A percentile compares a stretch with the other conserved stretches of the same genome.
Conservation (phyloP, 192 early-diverging fungal genomes). For the Piromyces sp. region DNA sequence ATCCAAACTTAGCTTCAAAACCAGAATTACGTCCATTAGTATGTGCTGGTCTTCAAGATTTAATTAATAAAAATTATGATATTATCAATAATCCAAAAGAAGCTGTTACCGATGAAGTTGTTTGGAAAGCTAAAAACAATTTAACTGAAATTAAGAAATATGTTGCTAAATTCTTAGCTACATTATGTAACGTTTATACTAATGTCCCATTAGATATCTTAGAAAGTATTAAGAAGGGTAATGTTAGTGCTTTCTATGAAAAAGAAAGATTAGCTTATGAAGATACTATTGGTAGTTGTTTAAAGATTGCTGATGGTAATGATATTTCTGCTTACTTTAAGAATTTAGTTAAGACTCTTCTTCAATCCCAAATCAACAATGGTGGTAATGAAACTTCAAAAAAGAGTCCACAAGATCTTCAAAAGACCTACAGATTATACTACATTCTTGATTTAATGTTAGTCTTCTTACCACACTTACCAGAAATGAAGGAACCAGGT, state of each 20-base stretch:
- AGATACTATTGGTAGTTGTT: conserved; percentile 15
- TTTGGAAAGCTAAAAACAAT: conserved; percentile 3
- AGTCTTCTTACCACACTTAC: background rate
- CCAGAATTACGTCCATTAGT: conserved; percentile 61
- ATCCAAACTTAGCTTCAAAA: conserved; percentile 22
- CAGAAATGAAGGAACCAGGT: background rate
- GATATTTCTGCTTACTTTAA: conserved; percentile 25
- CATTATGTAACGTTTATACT: conserved; percentile 34
- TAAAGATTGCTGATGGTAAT: conserved; percentile 22
- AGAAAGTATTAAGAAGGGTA: conserved; percentile 16
- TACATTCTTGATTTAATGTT: background rate
- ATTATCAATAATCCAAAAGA: background rate
- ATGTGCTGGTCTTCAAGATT: conserved; percentile 48
- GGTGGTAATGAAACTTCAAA: background rate
- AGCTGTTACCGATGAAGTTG: background rate
- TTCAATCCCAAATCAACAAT: conserved; percentile 14
- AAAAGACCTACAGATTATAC: conserved; percentile 6
- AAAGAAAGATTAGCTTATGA: conserved; percentile 20
- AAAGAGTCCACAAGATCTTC: conserved; percentile 1
- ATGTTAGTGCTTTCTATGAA: conserved; percentile 14
- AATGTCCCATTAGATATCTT: conserved; percentile 5
- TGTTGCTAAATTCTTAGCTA: conserved; percentile 19
- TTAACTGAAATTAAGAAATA: conserved; percentile 10
- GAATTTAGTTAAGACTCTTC: conserved; percentile 22
- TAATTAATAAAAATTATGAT: conserved; percentile 18